Evolutionary conservation across 345 rosid species (phyloP), one percentile per base, ranked within the genome.

Genomic region (Barbarea vulgaris): DNA sequence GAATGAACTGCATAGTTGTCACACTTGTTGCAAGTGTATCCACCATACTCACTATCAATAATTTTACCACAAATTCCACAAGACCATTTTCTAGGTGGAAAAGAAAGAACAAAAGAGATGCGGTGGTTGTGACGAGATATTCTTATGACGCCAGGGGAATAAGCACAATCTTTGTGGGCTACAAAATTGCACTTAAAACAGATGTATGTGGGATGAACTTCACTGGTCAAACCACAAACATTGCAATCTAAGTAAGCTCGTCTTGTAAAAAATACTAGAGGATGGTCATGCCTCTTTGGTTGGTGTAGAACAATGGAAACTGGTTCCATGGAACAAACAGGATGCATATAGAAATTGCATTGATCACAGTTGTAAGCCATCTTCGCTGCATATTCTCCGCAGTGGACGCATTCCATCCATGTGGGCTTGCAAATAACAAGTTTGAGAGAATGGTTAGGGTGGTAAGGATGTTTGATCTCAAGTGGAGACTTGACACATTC

Each of bases 271-370:
- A 60, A 21, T 0, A 13, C 7, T 12, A 60, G 65, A 6, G 48
- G 66, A 39, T 61, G 50, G 13, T 61, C 31, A 37, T 61, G 50
- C 4, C 18, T 61, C 25, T 61, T 61, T 37, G 65, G 19, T 37
- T 21, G 19, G 31, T 61, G 31, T 37, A 61, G 25, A 37, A 61
- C 12, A 21, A 37, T 7, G 1, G 19, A 0, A 37, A 44, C 0
- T 7, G 48, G 48, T n/a, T 44, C 3, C 19, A 5, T 44, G 48
- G 19, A 9, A 44, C 48, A 44, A n/a, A 44, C 1, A 15, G 9
- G 19, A 6, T 44, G 48, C 48, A 44, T 44, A 6, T 0, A 1
- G 2, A 44, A 44, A 2, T 2, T 44, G 48, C 48, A 44, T n/a
- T 15, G 18, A n/a, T 6, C 9, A n/a, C 48, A 44, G 9, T 2